These are phyloP conservation scores for Dioscorea zingiberensis DNA, from an alignment of 106 monocot genomes.

Conservation along the genomic window DNA sequence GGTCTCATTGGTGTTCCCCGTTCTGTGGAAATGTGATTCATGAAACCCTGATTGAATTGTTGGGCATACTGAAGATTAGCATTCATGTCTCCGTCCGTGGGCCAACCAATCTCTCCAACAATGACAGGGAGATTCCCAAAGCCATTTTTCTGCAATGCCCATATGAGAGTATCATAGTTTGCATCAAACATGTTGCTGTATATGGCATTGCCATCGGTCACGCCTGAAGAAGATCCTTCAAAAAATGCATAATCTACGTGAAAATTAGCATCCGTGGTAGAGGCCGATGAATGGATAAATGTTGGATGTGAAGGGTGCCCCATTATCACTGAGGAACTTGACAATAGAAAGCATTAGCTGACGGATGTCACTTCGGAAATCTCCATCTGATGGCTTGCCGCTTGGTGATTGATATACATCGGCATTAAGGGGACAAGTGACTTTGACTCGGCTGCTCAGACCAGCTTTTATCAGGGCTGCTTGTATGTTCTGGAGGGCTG, in stretches of 20 bases:
- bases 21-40: constrained; percentile 41
- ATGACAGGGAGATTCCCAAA: constrained; percentile 65
- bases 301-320: constrained; percentile 69
- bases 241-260: constrained; percentile 88
- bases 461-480: constrained; percentile 74
- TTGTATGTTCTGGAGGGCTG: constrained; percentile 86
- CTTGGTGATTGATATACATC: constrained; percentile 64
- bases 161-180: constrained; percentile 79
- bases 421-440: constrained; percentile 77
- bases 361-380: constrained; percentile 77
- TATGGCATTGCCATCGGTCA: constrained; percentile 33
- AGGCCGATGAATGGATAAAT: constrained; percentile 96
- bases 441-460: constrained; percentile 58
- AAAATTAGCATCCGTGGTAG: constrained; percentile 63
- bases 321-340: constrained; percentile 71
- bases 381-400: constrained; percentile 66
- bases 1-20: constrained; percentile 74
- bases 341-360: constrained; percentile 72
- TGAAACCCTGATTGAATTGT: constrained; percentile 70
- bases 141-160: constrained; percentile 77
- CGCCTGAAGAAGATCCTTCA: constrained; percentile 38
- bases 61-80: constrained; percentile 56
- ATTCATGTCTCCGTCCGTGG: constrained; percentile 75
- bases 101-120: constrained; percentile 88
- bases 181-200: constrained; percentile 81